Percentiles rank a stretch among this genome's conserved stretches.
Evolutionary conservation across 306 rosid species (phyloP).

Genomic region (Purshia tridentata): DNA sequence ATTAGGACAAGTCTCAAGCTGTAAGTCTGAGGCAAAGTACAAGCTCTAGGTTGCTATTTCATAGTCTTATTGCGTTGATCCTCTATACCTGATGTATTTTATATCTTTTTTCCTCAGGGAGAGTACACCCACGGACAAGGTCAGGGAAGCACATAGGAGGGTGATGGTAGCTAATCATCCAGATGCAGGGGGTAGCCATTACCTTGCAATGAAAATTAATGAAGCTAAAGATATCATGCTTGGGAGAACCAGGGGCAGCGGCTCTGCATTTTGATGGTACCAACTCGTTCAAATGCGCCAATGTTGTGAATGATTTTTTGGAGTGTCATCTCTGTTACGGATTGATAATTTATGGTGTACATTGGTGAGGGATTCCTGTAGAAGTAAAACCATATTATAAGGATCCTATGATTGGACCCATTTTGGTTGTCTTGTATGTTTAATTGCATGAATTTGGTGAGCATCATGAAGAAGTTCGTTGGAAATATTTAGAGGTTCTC

Average conservation of each 20-base stretch:
- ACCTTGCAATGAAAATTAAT: conserved; percentile 87
- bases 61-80: not conserved
- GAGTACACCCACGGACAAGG: conserved; percentile 56
- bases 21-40: not conserved
- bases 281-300: not conserved
- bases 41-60: not conserved
- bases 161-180: conserved; percentile 98
- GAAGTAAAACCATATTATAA: not conserved
- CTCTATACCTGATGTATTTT: not conserved
- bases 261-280: conserved; percentile 68
- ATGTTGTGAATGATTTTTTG: not conserved
- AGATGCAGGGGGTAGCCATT: conserved; percentile 95
- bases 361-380: not conserved
- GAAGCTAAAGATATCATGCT: conserved; percentile 82
- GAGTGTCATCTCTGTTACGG: conserved; percentile 9
- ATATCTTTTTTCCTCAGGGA: conserved; percentile 39
- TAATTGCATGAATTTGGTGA: not conserved
- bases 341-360: not conserved
- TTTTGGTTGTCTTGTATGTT: not conserved
- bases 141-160: conserved; percentile 87
- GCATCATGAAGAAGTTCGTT: not conserved
- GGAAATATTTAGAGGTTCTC: not conserved
- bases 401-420: not conserved
- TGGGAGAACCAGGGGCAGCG: conserved; percentile 56
- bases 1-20: not conserved